A percentile compares a stretch with the other conserved stretches of the same genome.
Evolutionary conservation across 192 early-diverging fungal genomes (phyloP).

Genomic region (Coemansia sp.): DNA sequence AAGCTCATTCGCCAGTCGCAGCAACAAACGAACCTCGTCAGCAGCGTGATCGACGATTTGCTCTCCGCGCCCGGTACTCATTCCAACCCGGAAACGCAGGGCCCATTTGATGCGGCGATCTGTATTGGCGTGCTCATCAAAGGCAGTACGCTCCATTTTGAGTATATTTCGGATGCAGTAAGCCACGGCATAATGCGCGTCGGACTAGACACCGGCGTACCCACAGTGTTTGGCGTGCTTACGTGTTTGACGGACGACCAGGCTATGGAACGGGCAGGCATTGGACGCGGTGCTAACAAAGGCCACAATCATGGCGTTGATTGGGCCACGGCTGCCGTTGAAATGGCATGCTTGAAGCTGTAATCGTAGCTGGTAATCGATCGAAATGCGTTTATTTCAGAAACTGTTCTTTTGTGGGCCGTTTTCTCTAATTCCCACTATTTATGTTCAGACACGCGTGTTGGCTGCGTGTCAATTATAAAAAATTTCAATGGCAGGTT

Average conservation of each 20-base stretch:
- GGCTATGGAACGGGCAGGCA: constrained; percentile 79
- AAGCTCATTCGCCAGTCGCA: constrained; percentile 69
- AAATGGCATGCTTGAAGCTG: constrained; percentile 75
- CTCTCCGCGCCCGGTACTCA: constrained; percentile 19
- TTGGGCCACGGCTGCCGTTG: constrained; percentile 95
- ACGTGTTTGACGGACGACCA: constrained; percentile 95
- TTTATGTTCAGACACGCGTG: not conserved
- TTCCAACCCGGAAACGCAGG: constrained; percentile 14
- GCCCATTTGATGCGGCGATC: constrained; percentile 85
- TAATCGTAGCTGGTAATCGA: not conserved
- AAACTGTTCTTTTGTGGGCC: not conserved
- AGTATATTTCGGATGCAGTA: constrained; percentile 97
- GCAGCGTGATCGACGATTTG: constrained; percentile 56
- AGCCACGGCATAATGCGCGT: constrained; percentile 95
- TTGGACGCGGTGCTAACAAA: constrained; percentile 52
- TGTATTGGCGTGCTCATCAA: constrained; percentile 98
- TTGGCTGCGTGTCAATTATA: not conserved
- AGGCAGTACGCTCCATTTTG: constrained; percentile 98
- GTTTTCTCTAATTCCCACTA: constrained; percentile 4
- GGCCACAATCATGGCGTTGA: constrained; percentile 96
- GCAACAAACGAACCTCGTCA: constrained; percentile 56
- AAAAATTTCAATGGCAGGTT: not conserved
- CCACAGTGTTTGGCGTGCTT: constrained; percentile 94
- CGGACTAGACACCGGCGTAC: constrained; percentile 79
- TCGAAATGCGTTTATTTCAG: not conserved